Conservation (phyloP, 2,329 filamentous ascomycete genomes). For the Tolypocladium ovalisporum region DNA sequence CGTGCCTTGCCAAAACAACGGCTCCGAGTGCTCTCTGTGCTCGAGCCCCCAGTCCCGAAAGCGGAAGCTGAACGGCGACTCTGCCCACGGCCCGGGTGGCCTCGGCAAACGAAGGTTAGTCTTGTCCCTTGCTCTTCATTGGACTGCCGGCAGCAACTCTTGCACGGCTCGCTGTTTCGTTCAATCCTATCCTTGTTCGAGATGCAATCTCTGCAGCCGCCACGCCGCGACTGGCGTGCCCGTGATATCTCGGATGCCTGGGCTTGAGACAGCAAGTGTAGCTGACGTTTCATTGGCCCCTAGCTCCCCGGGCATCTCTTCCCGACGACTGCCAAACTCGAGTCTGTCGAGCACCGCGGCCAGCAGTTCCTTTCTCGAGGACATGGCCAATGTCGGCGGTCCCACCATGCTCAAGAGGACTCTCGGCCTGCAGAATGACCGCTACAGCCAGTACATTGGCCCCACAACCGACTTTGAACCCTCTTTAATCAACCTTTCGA, state of each 20-base stretch:
- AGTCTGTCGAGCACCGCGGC: slow-evolving; percentile 51
- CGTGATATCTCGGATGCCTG: neutral
- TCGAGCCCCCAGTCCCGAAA: slow-evolving; percentile 70
- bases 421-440: slow-evolving; percentile 65
- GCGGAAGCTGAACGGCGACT: slow-evolving; percentile 61
- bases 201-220: neutral
- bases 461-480: slow-evolving; percentile 76
- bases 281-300: slow-evolving; percentile 8
- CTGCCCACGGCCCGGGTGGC: slow-evolving; percentile 41
- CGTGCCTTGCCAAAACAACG: slow-evolving; percentile 66
- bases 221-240: neutral
- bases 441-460: slow-evolving; percentile 75
- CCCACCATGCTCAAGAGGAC: slow-evolving; percentile 57
- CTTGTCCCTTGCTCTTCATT: slow-evolving; percentile 2
- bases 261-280: neutral
- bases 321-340: slow-evolving; percentile 41
- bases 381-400: slow-evolving; percentile 60
- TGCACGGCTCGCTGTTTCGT: neutral
- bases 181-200: neutral
- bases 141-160: neutral
- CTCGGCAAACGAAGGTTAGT: slow-evolving; percentile 59
- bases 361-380: slow-evolving; percentile 54
- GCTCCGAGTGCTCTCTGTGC: slow-evolving; percentile 68
- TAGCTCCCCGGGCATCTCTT: slow-evolving; percentile 45
- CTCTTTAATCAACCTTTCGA: slow-evolving; percentile 69